These are phyloP conservation scores for Sphaerulina musiva DNA, from an alignment of 2,329 filamentous ascomycete genomes.

Conservation along the genomic window DNA sequence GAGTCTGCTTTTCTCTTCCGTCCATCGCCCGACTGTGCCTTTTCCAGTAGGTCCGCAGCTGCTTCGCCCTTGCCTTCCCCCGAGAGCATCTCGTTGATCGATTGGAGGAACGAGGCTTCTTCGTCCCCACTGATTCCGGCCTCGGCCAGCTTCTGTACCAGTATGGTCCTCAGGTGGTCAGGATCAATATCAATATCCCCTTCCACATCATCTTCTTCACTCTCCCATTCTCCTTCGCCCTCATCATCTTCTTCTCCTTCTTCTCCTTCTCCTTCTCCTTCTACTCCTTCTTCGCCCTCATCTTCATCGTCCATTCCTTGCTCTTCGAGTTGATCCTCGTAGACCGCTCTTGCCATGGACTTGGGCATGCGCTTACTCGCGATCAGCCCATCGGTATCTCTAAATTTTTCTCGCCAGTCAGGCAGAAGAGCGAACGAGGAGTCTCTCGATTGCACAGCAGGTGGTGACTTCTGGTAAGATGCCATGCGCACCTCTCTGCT, in stretches of 20 bases:
- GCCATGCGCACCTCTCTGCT: constrained; percentile 20
- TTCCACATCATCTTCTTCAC: constrained; percentile 10
- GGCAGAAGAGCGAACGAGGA: constrained; percentile 38
- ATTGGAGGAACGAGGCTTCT: constrained; percentile 39
- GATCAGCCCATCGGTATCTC: constrained; percentile 22
- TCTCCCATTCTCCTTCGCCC: constrained; percentile 1
- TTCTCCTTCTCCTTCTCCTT: constrained; percentile 18
- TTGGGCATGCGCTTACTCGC: constrained; percentile 25
- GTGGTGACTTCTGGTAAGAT: constrained; percentile 2
- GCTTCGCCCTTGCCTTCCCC: constrained; percentile 39
- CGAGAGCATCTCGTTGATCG: constrained; percentile 41
- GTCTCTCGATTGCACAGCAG: constrained; percentile 24
- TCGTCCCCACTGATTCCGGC: constrained; percentile 37
- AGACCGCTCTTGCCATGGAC: constrained; percentile 29
- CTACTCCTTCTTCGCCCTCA: constrained; percentile 15
- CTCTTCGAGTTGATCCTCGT: constrained; percentile 25
- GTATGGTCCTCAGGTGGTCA: constrained; percentile 33
- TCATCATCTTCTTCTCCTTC: constrained; percentile 13
- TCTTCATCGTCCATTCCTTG: constrained; percentile 14
- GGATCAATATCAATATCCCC: constrained; percentile 32
- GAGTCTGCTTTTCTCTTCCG: constrained; percentile 6
- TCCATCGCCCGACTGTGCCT: not conserved
- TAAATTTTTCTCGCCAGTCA: constrained; percentile 41
- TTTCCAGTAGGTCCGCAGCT: constrained; percentile 36
- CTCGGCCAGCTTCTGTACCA: constrained; percentile 29